These are phyloP conservation scores for Acorus calamus DNA, from an alignment of 106 monocot species.

Conservation along the genomic window DNA sequence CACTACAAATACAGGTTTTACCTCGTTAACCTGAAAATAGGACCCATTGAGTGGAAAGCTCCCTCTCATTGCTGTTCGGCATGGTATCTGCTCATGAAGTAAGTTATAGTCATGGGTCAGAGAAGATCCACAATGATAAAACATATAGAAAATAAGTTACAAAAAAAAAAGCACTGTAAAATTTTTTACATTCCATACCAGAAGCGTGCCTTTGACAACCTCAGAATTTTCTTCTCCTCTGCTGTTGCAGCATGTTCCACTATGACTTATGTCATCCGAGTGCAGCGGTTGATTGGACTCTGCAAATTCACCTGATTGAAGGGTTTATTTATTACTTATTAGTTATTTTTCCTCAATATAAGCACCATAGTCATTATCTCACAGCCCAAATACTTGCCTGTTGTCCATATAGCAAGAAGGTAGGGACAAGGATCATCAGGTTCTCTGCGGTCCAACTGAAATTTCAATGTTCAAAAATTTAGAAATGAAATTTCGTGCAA, in stretches of 20 bases:
- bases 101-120: too few species aligned
- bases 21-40: slow-evolving; percentile 4
- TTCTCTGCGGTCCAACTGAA: slow-evolving; percentile 44
- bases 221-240: too few species aligned
- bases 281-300: slow-evolving; percentile 42
- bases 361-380: too few species aligned
- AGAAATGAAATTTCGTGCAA: too few species aligned
- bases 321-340: not conserved
- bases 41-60: slow-evolving; percentile 3
- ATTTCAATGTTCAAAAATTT: not conserved
- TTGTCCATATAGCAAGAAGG: slow-evolving; percentile 66
- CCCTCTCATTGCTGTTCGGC: slow-evolving; percentile 3
- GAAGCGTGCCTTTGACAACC: slow-evolving; percentile 49
- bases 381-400: slow-evolving; percentile 27
- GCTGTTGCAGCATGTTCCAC: too few species aligned
- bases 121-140: too few species aligned
- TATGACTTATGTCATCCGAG: not conserved
- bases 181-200: slow-evolving; percentile 42
- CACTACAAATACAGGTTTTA: not conserved
- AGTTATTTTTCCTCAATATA: too few species aligned
- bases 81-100: slow-evolving; percentile 7
- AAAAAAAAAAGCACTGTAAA: too few species aligned
- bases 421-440: slow-evolving; percentile 57
- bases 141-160: too few species aligned
- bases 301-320: slow-evolving; percentile 52